These are phyloP conservation scores for Gracilariopsis chorda DNA, from an alignment of 23 red algal species.

Conservation along the genomic window DNA sequence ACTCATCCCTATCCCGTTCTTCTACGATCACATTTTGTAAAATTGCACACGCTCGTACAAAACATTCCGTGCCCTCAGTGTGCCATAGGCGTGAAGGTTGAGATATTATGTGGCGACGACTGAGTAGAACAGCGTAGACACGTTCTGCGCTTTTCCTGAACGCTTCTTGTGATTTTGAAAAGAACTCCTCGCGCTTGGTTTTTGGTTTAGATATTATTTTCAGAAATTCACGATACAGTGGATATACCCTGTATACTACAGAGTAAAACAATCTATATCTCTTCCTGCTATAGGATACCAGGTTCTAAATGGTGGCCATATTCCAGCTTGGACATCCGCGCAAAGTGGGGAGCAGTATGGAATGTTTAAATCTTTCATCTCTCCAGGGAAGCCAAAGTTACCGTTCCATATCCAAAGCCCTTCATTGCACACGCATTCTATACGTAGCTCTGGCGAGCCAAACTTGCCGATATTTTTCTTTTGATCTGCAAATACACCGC, in stretches of 20 bases:
- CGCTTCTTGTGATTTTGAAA: not conserved
- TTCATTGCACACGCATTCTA: slow-evolving; percentile 14
- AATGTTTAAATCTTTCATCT: slow-evolving; percentile 15
- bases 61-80: not conserved
- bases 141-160: slow-evolving; percentile 4
- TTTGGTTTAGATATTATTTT: not conserved
- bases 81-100: not conserved
- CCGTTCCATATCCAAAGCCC: slow-evolving; percentile 23
- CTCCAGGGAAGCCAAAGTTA: not conserved
- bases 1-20: not conserved
- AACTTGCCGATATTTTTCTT: not conserved
- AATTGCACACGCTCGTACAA: not conserved
- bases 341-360: not conserved
- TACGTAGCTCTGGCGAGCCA: not conserved
- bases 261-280: not conserved
- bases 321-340: not conserved
- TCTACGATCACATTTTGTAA: slow-evolving; percentile 10
- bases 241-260: slow-evolving; percentile 30
- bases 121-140: slow-evolving; percentile 23
- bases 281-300: not conserved
- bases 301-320: not conserved
- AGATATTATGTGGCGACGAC: not conserved
- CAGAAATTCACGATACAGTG: not conserved
- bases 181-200: not conserved
- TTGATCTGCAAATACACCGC: not conserved